These are phyloP conservation scores for Exophiala bonariae DNA, from an alignment of 2,329 filamentous ascomycete genomes.

Conservation along the genomic window DNA sequence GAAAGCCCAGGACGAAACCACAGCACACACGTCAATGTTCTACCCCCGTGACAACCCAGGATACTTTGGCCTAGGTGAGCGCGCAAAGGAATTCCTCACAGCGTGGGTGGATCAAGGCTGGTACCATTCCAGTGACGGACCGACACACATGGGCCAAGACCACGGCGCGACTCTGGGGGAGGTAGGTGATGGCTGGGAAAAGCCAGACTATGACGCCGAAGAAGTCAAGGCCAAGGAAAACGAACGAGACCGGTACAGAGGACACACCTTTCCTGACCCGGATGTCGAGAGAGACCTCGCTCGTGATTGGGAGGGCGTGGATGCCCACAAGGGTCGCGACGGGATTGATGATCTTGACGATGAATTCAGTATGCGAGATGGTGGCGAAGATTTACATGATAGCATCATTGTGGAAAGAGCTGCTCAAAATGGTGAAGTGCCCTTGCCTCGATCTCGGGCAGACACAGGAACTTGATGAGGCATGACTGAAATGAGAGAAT, in stretches of 20 bases:
- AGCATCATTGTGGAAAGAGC: constrained; percentile 29
- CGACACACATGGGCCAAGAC: constrained; percentile 16
- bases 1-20: constrained; percentile 72
- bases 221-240: constrained; percentile 24
- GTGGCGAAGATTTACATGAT: constrained; percentile 25
- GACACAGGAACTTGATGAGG: constrained; percentile 11
- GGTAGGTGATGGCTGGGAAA: constrained; percentile 25
- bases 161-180: constrained; percentile 17
- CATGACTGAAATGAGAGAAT: no score
- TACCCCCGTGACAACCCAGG: constrained; percentile 43
- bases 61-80: constrained; percentile 41
- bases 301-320: constrained; percentile 23
- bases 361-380: constrained; percentile 26
- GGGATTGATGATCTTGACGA: constrained; percentile 14
- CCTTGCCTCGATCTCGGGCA: constrained; percentile 12
- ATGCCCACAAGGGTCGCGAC: constrained; percentile 7
- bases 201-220: constrained; percentile 22
- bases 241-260: constrained; percentile 17
- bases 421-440: constrained; percentile 14
- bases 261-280: not conserved
- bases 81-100: constrained; percentile 40
- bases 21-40: constrained; percentile 68
- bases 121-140: constrained; percentile 26
- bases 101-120: constrained; percentile 35
- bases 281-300: constrained; percentile 10